Evolutionary conservation across 345 rosid species (phyloP), one percentile per base, ranked within the genome.

Genomic region (Xanthoceras sorbifolium): DNA sequence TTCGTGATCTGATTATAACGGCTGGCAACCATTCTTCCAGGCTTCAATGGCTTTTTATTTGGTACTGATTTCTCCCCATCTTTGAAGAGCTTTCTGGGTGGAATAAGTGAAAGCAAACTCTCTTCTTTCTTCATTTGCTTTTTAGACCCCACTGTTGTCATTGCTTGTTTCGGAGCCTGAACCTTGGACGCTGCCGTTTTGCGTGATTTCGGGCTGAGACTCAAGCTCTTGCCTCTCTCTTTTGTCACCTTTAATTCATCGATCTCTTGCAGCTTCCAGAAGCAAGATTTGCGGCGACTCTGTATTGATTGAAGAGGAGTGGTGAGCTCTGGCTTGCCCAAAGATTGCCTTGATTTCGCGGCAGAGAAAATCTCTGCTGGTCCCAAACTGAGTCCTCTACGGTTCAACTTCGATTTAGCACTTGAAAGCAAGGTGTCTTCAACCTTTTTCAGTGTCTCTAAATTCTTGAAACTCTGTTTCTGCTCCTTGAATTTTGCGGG

Each of bases 341-440:
- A 38, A 4, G 77, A 28, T 29, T 85, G 84, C 79, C 87, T 77
- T 26, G 87, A 64, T 64, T 83, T 88, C 34, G 78, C 64, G 0
- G 86, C 89, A 9, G 90, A 83, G 75, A 77, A 84, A 11, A 96
- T 92, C 90, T 96, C 98, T 22, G 84, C 82, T 5, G 99, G 99
- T 55, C 99, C 97, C 65, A 96, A 64, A 77, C 99, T 96, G 26
- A 92, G 81, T 3, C 98, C 99, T 83, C 98, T 86, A 2, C 97
- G 86, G 5, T 67, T 84, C 61, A 82, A 9, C 76, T 77, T 89
- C 8, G 86, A 31, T 82, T 87, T 86, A 26, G 86, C 55, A 42
- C 82, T 85, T 8, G 89, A 72, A 57, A 84, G 38, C 42, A 76
- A 70, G 3, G 87, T 78, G 10, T 89, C 93, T 2, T 87, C 92